Percentiles rank a stretch among this genome's conserved stretches.
These are phyloP conservation scores for Calonectria pteridis DNA, from an alignment of 2,329 filamentous ascomycete species.

Conservation along the genomic window DNA sequence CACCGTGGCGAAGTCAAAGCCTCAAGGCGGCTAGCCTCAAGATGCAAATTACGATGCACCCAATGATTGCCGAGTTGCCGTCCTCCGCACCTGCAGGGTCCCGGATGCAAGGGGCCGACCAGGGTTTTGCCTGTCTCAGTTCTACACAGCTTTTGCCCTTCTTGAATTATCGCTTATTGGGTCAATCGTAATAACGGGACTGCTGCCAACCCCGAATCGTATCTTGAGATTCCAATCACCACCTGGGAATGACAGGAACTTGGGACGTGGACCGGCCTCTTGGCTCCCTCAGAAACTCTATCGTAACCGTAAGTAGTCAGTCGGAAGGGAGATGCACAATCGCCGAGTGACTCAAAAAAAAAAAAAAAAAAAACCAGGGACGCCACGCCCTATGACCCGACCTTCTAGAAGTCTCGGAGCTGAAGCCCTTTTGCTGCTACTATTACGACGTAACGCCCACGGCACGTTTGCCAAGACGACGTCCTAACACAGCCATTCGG, in stretches of 20 bases:
- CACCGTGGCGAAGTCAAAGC: constrained; percentile 2
- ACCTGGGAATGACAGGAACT: neutral
- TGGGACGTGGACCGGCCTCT: neutral
- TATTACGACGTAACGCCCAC: neutral
- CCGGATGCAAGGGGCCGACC: constrained; percentile 15
- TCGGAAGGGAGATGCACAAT: neutral
- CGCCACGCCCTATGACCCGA: neutral
- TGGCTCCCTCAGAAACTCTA: neutral
- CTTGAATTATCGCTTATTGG: neutral
- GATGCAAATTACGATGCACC: neutral
- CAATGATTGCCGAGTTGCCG: neutral
- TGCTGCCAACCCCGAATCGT: neutral
- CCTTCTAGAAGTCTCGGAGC: neutral
- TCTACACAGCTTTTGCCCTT: neutral
- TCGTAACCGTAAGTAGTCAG: neutral
- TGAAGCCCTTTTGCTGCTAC: neutral
- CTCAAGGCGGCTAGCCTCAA: neutral
- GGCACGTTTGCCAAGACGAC: neutral
- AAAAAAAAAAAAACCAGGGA: too few species aligned
- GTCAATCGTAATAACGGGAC: constrained; percentile 20
- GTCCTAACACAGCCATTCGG: constrained; percentile 1
- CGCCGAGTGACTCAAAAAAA: neutral
- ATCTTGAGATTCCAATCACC: neutral
- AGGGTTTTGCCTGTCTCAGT: neutral
- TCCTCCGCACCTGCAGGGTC: neutral